Evolutionary conservation across 345 rosid species (phyloP).

Genomic region (Pistacia integerrima): DNA sequence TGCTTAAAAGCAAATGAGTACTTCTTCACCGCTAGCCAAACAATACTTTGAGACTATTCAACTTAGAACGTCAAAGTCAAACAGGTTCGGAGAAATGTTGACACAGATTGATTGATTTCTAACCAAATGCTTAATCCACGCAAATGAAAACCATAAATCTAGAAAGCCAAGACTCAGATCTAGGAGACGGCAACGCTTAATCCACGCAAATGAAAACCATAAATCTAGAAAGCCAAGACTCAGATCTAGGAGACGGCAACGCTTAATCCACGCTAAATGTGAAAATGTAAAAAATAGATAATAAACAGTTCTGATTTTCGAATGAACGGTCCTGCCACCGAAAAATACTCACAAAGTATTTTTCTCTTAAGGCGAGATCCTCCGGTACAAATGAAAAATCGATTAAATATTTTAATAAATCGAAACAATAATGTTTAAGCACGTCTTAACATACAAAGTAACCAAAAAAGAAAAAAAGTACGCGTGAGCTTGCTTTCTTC

Average conservation of each 20-base stretch:
- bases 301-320: background rate
- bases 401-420: background rate
- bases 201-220: background rate
- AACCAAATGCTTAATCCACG: background rate
- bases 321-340: constrained; percentile 1
- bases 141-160: background rate
- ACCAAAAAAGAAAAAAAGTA: background rate
- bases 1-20: background rate
- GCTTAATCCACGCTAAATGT: background rate
- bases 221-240: constrained; percentile 11
- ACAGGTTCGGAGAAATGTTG: background rate
- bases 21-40: constrained; percentile 2
- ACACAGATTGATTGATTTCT: background rate
- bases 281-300: background rate
- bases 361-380: background rate
- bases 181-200: background rate
- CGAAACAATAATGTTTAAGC: background rate
- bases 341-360: background rate
- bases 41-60: background rate
- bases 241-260: constrained; percentile 19
- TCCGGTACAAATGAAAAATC: background rate
- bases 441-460: background rate
- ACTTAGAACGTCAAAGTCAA: background rate
- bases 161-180: constrained; percentile 17
- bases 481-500: background rate